These are phyloP conservation scores for Penicillium sp. DNA, from an alignment of 2,329 filamentous ascomycete genomes.

Conservation along the genomic window DNA sequence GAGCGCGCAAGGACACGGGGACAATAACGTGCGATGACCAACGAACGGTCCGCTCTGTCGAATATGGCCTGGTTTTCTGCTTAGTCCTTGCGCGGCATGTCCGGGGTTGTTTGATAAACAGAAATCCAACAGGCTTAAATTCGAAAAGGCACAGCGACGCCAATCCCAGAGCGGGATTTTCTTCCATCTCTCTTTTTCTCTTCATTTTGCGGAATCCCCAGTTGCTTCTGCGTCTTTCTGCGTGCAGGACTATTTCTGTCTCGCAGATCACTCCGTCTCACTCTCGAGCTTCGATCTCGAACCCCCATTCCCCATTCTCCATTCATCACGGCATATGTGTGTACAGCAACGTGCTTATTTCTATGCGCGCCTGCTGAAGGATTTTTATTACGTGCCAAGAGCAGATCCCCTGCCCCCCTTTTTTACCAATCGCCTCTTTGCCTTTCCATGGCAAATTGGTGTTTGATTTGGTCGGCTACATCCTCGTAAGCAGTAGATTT, in stretches of 20 bases:
- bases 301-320: slow-evolving; percentile 4
- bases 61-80: slow-evolving; percentile 32
- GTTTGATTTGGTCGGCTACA: slow-evolving; percentile 55
- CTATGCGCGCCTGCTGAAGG: slow-evolving; percentile 70
- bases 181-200: slow-evolving; percentile 9
- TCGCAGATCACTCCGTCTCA: slow-evolving; percentile 10
- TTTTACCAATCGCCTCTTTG: slow-evolving; percentile 55
- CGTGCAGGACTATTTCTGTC: background rate
- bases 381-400: slow-evolving; percentile 68
- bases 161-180: slow-evolving; percentile 20
- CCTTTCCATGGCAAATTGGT: slow-evolving; percentile 46
- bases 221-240: slow-evolving; percentile 4
- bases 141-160: slow-evolving; percentile 28
- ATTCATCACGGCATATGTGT: slow-evolving; percentile 65
- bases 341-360: slow-evolving; percentile 67
- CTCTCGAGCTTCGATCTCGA: slow-evolving; percentile 15
- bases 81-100: slow-evolving; percentile 29
- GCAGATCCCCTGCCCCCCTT: slow-evolving; percentile 46
- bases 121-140: slow-evolving; percentile 35
- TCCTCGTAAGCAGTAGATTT: slow-evolving; percentile 26
- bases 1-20: slow-evolving; percentile 40
- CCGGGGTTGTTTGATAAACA: slow-evolving; percentile 31
- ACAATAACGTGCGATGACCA: slow-evolving; percentile 41
- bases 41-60: slow-evolving; percentile 30
- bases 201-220: background rate